Base-by-base conservation (phyloP, 345 rosid genomes). In the Salix arbutifolia region DNA sequence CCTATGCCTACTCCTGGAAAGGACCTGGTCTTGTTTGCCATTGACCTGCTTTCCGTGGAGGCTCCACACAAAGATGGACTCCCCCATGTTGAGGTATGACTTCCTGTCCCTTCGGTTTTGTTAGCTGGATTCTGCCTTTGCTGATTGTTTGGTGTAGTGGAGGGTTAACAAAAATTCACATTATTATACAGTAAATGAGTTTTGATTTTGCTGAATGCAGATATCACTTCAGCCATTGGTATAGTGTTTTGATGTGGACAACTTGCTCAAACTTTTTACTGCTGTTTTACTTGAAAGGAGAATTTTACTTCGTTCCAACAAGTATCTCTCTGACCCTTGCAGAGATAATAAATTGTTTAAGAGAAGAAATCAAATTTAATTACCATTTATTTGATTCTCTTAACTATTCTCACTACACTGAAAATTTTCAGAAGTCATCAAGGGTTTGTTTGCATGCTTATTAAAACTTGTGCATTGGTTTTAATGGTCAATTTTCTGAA, bases 201-300 rank as follows among this genome's bases (percentile, higher is more conserved):
- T n/a, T n/a, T n/a, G n/a, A n/a, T n/a, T n/a, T 78, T 16, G 5
- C 66, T 21, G 62, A 71, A 58, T 96, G 94, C 91, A 96, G 99
- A 89, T 94, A 78, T 92, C 97, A 33, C 93, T 96, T 87, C 97
- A 92, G 83, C 99, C 98, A 28, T 89, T 96, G 76, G 89, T 96
- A 71, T 97, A 94, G 71, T 96, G 97, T 86, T 85, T 96, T 90
- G 97, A 94, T 85, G 93, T 92, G 60, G 95, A 96, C 90, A 96
- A 96, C 86, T 84, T 96, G 77, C 91, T 94, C 82, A 88, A 84
- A 86, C 89, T 94, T 73, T 92, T 94, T 77, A 92, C 97, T 46
- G 91, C 97, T 56, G 99, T 96, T 44, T 84, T 96, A 83, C 91
- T 96, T 82, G 99, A 96, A 83, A 88, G 99, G 86, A 88, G 98